Conservation (phyloP, 2,329 filamentous ascomycete genomes). For the Cladosporium sp. region DNA sequence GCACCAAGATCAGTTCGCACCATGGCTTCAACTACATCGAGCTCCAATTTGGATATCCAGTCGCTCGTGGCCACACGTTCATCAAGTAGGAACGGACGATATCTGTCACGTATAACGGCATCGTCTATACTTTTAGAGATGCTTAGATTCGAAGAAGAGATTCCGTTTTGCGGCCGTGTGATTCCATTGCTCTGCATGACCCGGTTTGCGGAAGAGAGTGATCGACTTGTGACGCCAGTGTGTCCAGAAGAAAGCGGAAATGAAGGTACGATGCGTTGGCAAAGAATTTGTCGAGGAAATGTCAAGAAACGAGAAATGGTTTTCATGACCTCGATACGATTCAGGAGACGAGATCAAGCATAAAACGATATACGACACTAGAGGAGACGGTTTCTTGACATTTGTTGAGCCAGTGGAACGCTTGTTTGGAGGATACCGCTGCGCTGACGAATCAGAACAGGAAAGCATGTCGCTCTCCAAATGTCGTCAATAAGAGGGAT, state of each 20-base stretch:
- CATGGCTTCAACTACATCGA: conserved; percentile 50
- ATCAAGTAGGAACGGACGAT: conserved; percentile 55
- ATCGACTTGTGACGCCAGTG: too few relatives aligned
- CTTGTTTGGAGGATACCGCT: background rate
- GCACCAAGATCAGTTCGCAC: conserved; percentile 43
- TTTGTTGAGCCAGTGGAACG: background rate
- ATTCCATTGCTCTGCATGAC: too few relatives aligned
- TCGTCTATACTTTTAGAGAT: conserved; percentile 48
- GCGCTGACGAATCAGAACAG: background rate
- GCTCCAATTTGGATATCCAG: conserved; percentile 56
- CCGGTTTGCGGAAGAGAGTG: too few relatives aligned
- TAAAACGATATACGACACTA: too few relatives aligned
- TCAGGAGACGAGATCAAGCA: too few relatives aligned
- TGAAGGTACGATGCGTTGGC: too few relatives aligned
- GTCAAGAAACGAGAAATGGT: too few relatives aligned
- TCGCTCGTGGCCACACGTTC: conserved; percentile 39
- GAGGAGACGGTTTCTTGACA: background rate
- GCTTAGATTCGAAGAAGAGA: background rate
- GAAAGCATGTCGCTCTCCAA: background rate
- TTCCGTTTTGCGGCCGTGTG: background rate
- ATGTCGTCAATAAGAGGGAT: too few relatives aligned
- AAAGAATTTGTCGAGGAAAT: too few relatives aligned
- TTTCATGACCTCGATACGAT: too few relatives aligned
- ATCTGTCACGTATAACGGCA: conserved; percentile 40
- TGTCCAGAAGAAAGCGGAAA: too few relatives aligned